Conservation (phyloP, 2,329 filamentous ascomycete genomes). For the Talaromyces sp. region DNA sequence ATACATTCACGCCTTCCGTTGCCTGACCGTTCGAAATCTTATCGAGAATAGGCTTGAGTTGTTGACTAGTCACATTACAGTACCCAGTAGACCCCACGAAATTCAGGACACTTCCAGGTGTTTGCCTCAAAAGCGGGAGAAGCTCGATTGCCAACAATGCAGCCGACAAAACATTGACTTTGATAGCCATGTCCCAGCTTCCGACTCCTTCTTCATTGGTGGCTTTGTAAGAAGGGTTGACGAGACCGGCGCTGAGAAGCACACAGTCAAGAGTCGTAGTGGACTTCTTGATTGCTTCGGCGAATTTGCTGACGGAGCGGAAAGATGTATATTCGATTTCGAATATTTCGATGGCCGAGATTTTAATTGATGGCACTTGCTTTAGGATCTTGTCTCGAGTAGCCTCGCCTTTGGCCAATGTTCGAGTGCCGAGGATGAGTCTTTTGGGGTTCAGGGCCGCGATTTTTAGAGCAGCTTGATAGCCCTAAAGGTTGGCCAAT, state of each 20-base stretch:
- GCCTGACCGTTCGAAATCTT: neutral
- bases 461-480: constrained; percentile 13
- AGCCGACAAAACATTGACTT: constrained; percentile 14
- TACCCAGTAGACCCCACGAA: constrained; percentile 11
- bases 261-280: constrained; percentile 11
- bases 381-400: constrained; percentile 7
- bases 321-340: constrained; percentile 10
- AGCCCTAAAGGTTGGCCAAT: neutral
- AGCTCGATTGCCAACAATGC: constrained; percentile 13
- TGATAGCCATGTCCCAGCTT: constrained; percentile 10
- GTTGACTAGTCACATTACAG: constrained; percentile 11
- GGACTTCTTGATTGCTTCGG: constrained; percentile 9
- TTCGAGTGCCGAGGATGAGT: constrained; percentile 15
- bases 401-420: constrained; percentile 11
- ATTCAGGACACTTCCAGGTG: constrained; percentile 12
- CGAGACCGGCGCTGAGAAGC: constrained; percentile 13
- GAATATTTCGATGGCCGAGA: constrained; percentile 3
- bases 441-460: constrained; percentile 9
- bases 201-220: constrained; percentile 1
- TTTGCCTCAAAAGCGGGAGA: constrained; percentile 8
- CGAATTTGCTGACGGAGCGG: constrained; percentile 11
- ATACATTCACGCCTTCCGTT: neutral
- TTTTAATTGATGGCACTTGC: neutral
- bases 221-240: neutral
- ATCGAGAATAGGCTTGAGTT: constrained; percentile 7